Conservation (phyloP, 208 protist species). For the Crithidia brevicula region DNA sequence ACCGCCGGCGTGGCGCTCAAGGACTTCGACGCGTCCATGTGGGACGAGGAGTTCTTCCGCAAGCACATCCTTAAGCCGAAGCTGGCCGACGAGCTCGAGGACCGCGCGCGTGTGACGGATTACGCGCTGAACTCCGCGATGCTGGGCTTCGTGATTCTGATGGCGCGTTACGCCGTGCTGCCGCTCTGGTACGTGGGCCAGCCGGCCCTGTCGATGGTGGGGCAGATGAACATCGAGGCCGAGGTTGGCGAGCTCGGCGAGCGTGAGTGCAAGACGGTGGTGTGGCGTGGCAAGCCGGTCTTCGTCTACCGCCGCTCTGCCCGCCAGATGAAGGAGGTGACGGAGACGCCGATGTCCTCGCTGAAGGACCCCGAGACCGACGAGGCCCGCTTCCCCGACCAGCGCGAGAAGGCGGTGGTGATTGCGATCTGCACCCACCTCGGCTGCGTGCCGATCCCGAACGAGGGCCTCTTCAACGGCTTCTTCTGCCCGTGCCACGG, state of each 20-base stretch:
- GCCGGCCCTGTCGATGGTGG: slow-evolving; percentile 93
- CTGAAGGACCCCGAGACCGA: slow-evolving; percentile 98
- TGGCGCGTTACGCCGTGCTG: slow-evolving; percentile 82
- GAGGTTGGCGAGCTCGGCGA: slow-evolving; percentile 94
- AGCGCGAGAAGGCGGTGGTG: slow-evolving; percentile 94
- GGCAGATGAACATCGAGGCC: slow-evolving; percentile 97
- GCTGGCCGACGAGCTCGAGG: slow-evolving; percentile 77
- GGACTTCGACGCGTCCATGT: slow-evolving; percentile 87
- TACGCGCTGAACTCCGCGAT: slow-evolving; percentile 89
- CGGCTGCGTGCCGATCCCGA: slow-evolving; percentile 98
- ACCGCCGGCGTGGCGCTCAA: slow-evolving; percentile 82
- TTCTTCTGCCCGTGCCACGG: slow-evolving; percentile 99
- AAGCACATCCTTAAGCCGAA: slow-evolving; percentile 93
- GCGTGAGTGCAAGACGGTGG: slow-evolving; percentile 93
- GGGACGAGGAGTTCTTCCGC: slow-evolving; percentile 93
- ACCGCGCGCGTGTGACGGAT: slow-evolving; percentile 85
- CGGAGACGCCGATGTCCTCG: slow-evolving; percentile 71
- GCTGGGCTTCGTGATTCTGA: slow-evolving; percentile 83
- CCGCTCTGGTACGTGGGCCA: slow-evolving; percentile 89
- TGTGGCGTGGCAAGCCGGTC: slow-evolving; percentile 99
- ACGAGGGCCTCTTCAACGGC: slow-evolving; percentile 96
- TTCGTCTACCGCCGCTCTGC: slow-evolving; percentile 97
- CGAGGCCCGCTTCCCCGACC: slow-evolving; percentile 84
- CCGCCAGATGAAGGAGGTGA: slow-evolving; percentile 93
- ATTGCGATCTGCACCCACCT: slow-evolving; percentile 99